Evolutionary conservation across 345 rosid species (phyloP).

Genomic region (Nasturtium officinale): DNA sequence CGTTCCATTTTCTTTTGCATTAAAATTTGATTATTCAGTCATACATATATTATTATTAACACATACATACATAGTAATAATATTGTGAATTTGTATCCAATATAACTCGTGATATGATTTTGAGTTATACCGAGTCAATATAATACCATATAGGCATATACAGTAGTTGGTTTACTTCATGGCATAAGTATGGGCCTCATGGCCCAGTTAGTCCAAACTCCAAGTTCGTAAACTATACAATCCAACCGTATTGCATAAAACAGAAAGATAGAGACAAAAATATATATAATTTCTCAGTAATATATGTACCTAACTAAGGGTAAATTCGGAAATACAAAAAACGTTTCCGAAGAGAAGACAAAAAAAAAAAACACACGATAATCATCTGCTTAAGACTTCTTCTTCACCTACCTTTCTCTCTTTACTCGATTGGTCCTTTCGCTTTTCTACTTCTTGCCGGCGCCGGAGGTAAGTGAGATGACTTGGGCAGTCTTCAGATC

Average conservation of each 20-base stretch:
- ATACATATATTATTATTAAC: too few relatives aligned
- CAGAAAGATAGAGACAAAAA: background rate
- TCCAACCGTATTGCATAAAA: background rate
- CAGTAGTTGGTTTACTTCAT: background rate
- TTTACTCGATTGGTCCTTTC: conserved; percentile 1
- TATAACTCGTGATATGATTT: too few relatives aligned
- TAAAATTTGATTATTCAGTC: too few relatives aligned
- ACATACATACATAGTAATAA: too few relatives aligned
- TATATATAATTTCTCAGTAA: conserved; percentile 4
- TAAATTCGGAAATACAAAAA: conserved; percentile 28
- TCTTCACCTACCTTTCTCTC: conserved; percentile 42
- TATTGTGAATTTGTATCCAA: too few relatives aligned
- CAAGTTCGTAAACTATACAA: background rate
- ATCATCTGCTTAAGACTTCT: conserved; percentile 42
- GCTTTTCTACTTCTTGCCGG: conserved; percentile 6
- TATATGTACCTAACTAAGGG: conserved; percentile 40
- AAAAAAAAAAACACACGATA: conserved; percentile 27
- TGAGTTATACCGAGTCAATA: too few relatives aligned
- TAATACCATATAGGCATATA: too few relatives aligned
- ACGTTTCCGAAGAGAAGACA: conserved; percentile 18
- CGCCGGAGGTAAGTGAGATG: conserved; percentile 40
- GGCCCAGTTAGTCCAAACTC: conserved; percentile 22
- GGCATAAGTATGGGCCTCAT: background rate
- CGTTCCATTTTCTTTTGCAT: too few relatives aligned
- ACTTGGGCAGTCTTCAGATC: conserved; percentile 44